Base-by-base conservation (phyloP, 345 rosid genomes). In the Gossypium australe region DNA sequence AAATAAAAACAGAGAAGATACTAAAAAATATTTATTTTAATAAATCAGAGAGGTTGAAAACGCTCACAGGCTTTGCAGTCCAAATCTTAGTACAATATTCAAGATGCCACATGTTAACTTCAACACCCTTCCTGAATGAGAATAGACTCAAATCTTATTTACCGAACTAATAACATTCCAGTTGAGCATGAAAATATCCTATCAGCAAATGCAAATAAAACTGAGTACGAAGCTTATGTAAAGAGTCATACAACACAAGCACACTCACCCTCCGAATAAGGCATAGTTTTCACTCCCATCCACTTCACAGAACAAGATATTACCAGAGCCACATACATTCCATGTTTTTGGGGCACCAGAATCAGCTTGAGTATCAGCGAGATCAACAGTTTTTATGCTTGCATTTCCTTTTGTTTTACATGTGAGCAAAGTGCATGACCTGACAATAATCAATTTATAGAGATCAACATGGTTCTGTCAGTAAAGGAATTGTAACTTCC, bases 231-330 rank as follows among this genome's bases (percentile, higher is more conserved):
- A 43, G 24, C 14, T 48, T 41, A 58, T 3, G 41, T 24, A 59
- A 25, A 29, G 16, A 48, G 14, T 41, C 61, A 74, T 38, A 20
- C 60, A 70, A 57, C 24, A n/a, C 11, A 48, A 67, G 70, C 56
- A 25, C 60, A 78, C 98, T 87, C 82, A 95, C 99, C 99, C 99
- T 84, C 97, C 98, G 84, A 90, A 90, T 64, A 91, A 77, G n/a
- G 94, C 93, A 82, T 83, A 82, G 22, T 79, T 87, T 85, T 93
- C 98, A 78, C 82, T 84, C 60, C 73, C 85, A 82, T 91, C 88
- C 69, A 93, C 95, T 80, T 88, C 84, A 62, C 86, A 84, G 76
- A 86, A 92, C 43, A 73, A 27, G 56, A 89, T 68, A 75, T 71
- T 83, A 75, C 98, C 98, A 77, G 94, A 80, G 22, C 78, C 80